Conservation (phyloP, 2,329 filamentous ascomycete genomes). For the Gaeumannomyces tritici region DNA sequence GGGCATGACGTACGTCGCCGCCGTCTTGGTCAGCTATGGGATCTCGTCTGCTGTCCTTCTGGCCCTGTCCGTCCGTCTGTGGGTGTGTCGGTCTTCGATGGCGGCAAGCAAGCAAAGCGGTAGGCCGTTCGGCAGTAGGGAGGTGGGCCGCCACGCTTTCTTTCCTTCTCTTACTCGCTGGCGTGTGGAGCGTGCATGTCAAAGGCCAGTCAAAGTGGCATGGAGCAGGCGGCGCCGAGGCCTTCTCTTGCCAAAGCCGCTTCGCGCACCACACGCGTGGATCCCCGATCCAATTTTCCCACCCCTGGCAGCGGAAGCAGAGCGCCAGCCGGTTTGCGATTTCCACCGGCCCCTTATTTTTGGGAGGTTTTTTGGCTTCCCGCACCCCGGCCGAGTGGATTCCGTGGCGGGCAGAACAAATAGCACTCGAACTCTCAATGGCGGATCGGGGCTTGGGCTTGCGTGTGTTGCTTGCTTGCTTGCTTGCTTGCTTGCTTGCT, state of each 20-base stretch:
- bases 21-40: neutral
- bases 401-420: neutral
- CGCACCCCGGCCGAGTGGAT: neutral
- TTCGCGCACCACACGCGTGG: neutral
- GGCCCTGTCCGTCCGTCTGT: neutral
- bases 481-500: neutral
- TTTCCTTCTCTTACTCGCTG: neutral
- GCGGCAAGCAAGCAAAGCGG: neutral
- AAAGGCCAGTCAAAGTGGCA: neutral
- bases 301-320: neutral
- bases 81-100: neutral
- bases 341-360: neutral
- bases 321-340: neutral
- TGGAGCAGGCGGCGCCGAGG: neutral
- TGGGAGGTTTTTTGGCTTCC: neutral
- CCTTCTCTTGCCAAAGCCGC: neutral
- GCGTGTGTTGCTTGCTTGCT: neutral
- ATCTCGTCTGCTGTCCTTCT: neutral
- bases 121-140: neutral
- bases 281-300: neutral
- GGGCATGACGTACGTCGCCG: neutral
- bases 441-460: neutral
- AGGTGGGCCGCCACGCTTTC: no score
- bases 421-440: neutral
- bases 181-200: neutral